Conservation (phyloP, 805 yeast genomes). For the Citeromyces nyonsensis region DNA sequence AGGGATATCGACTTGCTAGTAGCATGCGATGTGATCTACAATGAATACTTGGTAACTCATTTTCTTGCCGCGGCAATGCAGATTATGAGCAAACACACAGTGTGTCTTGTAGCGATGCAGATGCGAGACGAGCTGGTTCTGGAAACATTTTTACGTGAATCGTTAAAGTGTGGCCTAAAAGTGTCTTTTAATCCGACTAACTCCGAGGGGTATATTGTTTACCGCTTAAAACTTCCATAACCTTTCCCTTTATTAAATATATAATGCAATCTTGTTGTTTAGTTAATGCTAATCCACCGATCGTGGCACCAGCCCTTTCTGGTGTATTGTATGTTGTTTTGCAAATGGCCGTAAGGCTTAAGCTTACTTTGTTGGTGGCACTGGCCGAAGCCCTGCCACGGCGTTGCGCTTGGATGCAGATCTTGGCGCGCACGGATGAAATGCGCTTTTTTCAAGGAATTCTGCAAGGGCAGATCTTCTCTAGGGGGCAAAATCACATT, state of each 20-base stretch:
- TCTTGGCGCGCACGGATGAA: slow-evolving; percentile 12
- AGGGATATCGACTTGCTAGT: slow-evolving; percentile 27
- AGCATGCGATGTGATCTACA: slow-evolving; percentile 56
- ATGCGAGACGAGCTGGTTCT: slow-evolving; percentile 34
- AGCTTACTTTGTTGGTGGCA: slow-evolving; percentile 7
- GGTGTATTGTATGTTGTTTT: slow-evolving; percentile 22
- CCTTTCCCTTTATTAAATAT: neutral
- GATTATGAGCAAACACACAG: slow-evolving; percentile 18
- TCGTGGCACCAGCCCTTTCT: slow-evolving; percentile 33
- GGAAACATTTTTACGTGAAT: slow-evolving; percentile 24
- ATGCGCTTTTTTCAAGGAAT: slow-evolving; percentile 4
- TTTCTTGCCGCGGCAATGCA: slow-evolving; percentile 25
- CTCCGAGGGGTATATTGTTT: too few relatives aligned
- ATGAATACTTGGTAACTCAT: slow-evolving; percentile 36
- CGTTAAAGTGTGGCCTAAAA: slow-evolving; percentile 5
- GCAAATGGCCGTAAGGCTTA: slow-evolving; percentile 12
- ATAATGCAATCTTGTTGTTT: neutral
- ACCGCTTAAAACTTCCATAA: too few relatives aligned
- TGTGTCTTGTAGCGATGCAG: slow-evolving; percentile 31
- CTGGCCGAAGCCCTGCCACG: slow-evolving; percentile 12
- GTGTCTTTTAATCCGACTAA: neutral
- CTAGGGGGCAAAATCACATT: slow-evolving; percentile 38
- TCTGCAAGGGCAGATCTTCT: slow-evolving; percentile 14
- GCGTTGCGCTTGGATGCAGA: slow-evolving; percentile 5
- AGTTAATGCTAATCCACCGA: slow-evolving; percentile 19